Percentiles rank a stretch among this genome's conserved stretches.
Conservation (phyloP, 495 filamentous ascomycete genomes). For the Tuber melanosporum region DNA sequence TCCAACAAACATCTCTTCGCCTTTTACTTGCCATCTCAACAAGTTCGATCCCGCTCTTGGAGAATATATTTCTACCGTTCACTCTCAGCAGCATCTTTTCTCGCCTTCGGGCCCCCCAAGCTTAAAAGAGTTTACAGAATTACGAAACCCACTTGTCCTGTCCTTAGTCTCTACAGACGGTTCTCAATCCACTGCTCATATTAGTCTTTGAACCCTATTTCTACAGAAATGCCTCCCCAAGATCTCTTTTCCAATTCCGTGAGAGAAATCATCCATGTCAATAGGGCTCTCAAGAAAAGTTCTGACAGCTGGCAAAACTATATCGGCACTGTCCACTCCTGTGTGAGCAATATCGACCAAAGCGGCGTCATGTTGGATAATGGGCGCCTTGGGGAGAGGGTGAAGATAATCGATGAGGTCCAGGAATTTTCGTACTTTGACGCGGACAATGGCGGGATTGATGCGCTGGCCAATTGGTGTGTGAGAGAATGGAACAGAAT, state of each 20-base stretch:
- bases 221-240: background rate
- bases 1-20: background rate
- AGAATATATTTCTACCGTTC: background rate
- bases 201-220: background rate
- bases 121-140: background rate
- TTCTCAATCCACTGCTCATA: background rate
- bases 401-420: conserved; percentile 47
- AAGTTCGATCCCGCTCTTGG: background rate
- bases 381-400: conserved; percentile 44
- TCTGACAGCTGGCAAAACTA: conserved; percentile 41
- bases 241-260: conserved; percentile 27
- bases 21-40: background rate
- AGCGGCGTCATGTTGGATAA: conserved; percentile 44
- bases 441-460: conserved; percentile 46
- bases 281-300: conserved; percentile 27
- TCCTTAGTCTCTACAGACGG: background rate
- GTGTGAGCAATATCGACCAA: conserved; percentile 42
- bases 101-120: background rate
- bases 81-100: background rate
- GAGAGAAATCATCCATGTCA: conserved; percentile 24
- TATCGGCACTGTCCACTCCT: conserved; percentile 42
- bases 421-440: conserved; percentile 50
- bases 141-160: background rate
- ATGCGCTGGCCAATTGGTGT: conserved; percentile 49
- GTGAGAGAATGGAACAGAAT: conserved; percentile 47